Base-by-base conservation (phyloP, 352 stramenopile species). In the Globisporangium acanthophoron region DNA sequence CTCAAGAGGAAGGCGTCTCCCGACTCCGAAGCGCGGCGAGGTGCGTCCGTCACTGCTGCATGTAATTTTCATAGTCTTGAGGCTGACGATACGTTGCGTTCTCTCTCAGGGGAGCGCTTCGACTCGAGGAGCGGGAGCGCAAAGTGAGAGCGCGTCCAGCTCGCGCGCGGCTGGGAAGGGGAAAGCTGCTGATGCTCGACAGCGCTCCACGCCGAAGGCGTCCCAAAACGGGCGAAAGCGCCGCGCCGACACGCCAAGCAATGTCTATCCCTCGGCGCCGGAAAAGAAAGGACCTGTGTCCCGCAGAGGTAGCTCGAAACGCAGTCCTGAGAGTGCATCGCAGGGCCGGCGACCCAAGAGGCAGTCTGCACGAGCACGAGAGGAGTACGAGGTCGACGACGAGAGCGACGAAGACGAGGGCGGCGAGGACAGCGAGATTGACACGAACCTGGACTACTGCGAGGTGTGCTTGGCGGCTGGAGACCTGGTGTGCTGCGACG, bases 401-500 rank as follows among this genome's bases (percentile, higher is more conserved):
- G 54, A 27, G 24, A 27, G 59, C 24, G 24, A 46, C 1, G 64
- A 70, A 15, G 57, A 64, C 12, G 58, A 61, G 1, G 61, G 68
- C 46, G 78, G 59, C 9, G 71, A 73, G 0, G 74, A 87, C 1
- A 85, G 73, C 20, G 82, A 92, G 59, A 65, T 91, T 4, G 84
- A 94, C 54, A 73, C 74, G 16, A 94, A 94, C 54, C 64, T 94
- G 35, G 84, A 94, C 64, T 94, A 87, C 51, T 94, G 84, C 56
- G 81, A 87, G 61, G 74, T 94, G 3, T 98, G 94, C 59, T 63
- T 79, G 15, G 71, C 72, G 9, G 77, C 76, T 27, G 90, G 89
- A n/a, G 85, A 96, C 61, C 58, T 97, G 1, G 74, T 97, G 6
- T 96, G 83, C 62, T 98, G 94, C 60, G 88, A 94, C 46, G 81